Evolutionary conservation across 2,329 filamentous ascomycete genomes (phyloP), one percentile per base, ranked within the genome.

Genomic region (Byssochlamys sp.): DNA sequence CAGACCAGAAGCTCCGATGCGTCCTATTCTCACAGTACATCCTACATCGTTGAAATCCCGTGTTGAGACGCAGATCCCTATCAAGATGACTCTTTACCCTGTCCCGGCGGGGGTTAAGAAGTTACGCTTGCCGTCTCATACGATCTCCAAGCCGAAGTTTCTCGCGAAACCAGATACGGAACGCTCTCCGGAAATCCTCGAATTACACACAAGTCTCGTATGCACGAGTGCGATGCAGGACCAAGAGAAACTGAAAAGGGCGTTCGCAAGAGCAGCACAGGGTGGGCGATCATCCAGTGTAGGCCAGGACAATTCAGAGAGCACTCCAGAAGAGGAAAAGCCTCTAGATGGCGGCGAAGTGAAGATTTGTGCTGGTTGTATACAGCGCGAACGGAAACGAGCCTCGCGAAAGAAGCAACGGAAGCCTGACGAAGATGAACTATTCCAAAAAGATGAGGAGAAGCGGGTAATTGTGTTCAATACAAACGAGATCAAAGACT

Each of bases 1-100:
- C 28, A 65, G 68, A 28, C 64, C 68, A 53, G 70, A 74, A 27
- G 65, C 62, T 9, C 62, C 70, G 4, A 65, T 73, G 27, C 71
- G 71, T 35, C 76, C 77, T 25, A 65, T 73, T 54, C 71, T 89
- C 45, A 81, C 80, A 11, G 83, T 89, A 50, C 80, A 86, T 61
- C 84, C 85, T 4, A 88, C 84, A 2, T 87, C 87, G 4, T 70
- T 84, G 57, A 97, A 96, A 73, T 96, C 91, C 14, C 86, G 94
- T 25, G 94, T 97, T 19, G 94, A 99, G 76, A 97, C 94, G 0
- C 94, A 97, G 70, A 96, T 97, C 64, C 89, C 89, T 7, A 90
- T 96, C 64, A 87, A 87, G 66, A 81, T 97, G 73, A 88, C 86
- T 0, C 74, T 97, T 45, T 86, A 85, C 58, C 85, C 88, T 24